Percentiles rank a stretch among this genome's conserved stretches.
Evolutionary conservation across 169 alveolate species (phyloP).

Genomic region (Plasmodium inui): DNA sequence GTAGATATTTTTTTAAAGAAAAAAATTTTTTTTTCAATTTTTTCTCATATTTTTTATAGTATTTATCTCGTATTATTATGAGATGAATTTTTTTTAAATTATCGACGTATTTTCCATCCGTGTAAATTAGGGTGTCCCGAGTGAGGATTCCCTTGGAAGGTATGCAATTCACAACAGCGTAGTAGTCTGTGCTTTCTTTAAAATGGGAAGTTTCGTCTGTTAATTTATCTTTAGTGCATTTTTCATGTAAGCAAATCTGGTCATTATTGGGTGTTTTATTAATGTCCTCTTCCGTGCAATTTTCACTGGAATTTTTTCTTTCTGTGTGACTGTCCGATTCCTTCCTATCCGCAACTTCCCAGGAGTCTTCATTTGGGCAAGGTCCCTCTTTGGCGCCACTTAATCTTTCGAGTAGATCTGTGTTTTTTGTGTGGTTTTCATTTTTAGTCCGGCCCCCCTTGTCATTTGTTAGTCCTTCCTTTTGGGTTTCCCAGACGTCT

Average conservation of each 20-base stretch:
- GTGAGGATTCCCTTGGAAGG: slow-evolving; percentile 44
- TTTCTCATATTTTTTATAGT: slow-evolving; percentile 57
- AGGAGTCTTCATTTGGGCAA: not conserved
- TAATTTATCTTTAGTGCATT: not conserved
- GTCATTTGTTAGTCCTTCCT: not conserved
- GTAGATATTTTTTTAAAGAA: slow-evolving; percentile 43
- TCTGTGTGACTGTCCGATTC: not conserved
- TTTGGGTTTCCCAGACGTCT: not conserved
- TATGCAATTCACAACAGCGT: slow-evolving; percentile 42
- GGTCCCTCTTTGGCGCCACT: not conserved
- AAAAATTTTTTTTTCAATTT: slow-evolving; percentile 18
- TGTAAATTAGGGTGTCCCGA: slow-evolving; percentile 59
- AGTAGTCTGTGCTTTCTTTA: not conserved
- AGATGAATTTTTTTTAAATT: slow-evolving; percentile 48
- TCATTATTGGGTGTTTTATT: not conserved
- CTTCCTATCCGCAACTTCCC: not conserved
- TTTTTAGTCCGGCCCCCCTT: not conserved
- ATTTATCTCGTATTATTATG: slow-evolving; percentile 48
- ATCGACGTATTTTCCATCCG: slow-evolving; percentile 69
- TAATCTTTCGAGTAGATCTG: not conserved
- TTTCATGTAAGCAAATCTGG: not conserved
- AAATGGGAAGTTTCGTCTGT: not conserved
- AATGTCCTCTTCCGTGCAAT: not conserved
- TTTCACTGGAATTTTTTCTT: not conserved
- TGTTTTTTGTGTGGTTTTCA: not conserved